Evolutionary conservation across 495 filamentous ascomycete species (phyloP), one percentile per base, ranked within the genome.

Genomic region (Apodospora peruviana): DNA sequence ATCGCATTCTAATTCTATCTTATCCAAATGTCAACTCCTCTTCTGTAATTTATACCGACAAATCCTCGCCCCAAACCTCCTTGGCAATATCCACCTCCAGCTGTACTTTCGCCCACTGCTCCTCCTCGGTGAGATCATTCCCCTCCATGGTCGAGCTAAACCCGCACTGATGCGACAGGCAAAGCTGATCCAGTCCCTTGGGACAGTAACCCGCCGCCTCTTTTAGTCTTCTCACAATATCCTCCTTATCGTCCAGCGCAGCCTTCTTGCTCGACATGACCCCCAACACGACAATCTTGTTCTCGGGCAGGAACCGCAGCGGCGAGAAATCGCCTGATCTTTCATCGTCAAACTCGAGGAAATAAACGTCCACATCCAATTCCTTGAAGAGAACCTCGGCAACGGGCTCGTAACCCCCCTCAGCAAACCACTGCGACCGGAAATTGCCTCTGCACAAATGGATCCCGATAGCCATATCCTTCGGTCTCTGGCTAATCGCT

Each of bases 311-410:
- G 54, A 73, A 70, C 39, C 73, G 70, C 41, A 85, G 70, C n/a
- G 82, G 82, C 56, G 81, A 76, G 62, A 85, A 86, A 29, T 80
- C 79, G 32, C 82, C 82, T 1, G 81, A 81, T 5, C 82, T 79
- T 42, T 76, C 74, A 24, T 83, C 84, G 60, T 86, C 82, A 56
- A 79, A 86, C 66, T 86, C 82, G 50, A 86, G 75, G 61, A 85
- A 85, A 67, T 81, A 86, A 2, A 80, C 84, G 51, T 81, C 74
- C 20, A 84, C 81, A 51, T 85, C 74, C 41, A 85, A 73, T 29
- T 76, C 73, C 61, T 77, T 70, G 67, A 86, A 85, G 25, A 86
- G 64, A 56, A 78, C 78, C 68, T 79, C 75, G 5, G 82, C 82
- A 22, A 86, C 83, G 42, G 75, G 75, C 62, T 86, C 82, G 59